Percentiles rank a stretch among this genome's conserved stretches.
Conservation (phyloP, 805 yeast species). For the Yarrowia divulgata region DNA sequence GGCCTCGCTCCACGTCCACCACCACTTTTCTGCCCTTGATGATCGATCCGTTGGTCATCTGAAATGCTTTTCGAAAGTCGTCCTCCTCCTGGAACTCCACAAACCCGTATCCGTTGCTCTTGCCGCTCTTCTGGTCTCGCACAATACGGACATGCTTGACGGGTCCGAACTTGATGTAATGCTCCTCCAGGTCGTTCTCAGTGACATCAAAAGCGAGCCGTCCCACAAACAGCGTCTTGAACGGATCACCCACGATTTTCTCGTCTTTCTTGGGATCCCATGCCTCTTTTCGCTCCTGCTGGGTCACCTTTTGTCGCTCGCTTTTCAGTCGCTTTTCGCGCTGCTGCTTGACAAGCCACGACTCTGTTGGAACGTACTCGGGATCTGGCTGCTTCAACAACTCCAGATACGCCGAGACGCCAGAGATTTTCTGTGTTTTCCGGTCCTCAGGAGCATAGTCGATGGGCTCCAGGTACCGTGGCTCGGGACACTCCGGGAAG, state of each 20-base stretch:
- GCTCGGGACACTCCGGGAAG: constrained; percentile 65
- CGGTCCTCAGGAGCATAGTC: constrained; percentile 61
- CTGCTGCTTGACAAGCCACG: constrained; percentile 48
- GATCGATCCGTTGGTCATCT: constrained; percentile 62
- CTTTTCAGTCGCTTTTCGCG: constrained; percentile 47
- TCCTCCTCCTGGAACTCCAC: constrained; percentile 67
- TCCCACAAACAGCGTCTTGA: constrained; percentile 76
- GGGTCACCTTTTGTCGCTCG: constrained; percentile 45
- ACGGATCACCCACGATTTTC: constrained; percentile 73
- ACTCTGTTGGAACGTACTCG: constrained; percentile 49
- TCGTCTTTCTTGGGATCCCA: constrained; percentile 68
- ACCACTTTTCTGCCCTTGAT: constrained; percentile 61
- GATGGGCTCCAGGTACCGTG: constrained; percentile 57
- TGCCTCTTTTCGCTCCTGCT: constrained; percentile 51
- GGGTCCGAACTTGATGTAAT: constrained; percentile 70
- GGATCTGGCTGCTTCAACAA: constrained; percentile 47
- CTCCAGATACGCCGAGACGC: constrained; percentile 52
- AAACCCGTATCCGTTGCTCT: constrained; percentile 85
- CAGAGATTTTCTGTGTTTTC: constrained; percentile 57
- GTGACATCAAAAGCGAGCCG: constrained; percentile 69
- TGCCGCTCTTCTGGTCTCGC: constrained; percentile 58
- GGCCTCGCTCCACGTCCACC: constrained; percentile 53
- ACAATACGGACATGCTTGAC: constrained; percentile 70
- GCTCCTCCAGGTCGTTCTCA: constrained; percentile 72
- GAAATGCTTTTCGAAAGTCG: constrained; percentile 60